A percentile compares a stretch with the other conserved stretches of the same genome.
Evolutionary conservation across 495 filamentous ascomycete genomes (phyloP).

Genomic region (Talaromyces nanjingensis): DNA sequence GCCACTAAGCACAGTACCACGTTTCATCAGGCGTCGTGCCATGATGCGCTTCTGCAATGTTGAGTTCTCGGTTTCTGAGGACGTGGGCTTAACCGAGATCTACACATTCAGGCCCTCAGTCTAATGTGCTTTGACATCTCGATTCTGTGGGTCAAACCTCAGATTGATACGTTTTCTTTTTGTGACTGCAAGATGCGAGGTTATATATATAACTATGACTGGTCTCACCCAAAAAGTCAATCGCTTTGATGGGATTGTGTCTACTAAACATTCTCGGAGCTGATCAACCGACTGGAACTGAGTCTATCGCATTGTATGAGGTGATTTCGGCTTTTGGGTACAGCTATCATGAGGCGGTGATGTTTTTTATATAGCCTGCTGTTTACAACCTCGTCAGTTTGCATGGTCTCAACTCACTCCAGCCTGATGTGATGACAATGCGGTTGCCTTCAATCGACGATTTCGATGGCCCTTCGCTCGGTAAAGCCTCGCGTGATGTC

Average conservation of each 20-base stretch:
- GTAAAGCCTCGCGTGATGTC: slow-evolving; percentile 6
- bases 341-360: not conserved
- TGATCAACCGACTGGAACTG: not conserved
- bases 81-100: not conserved
- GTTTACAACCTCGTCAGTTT: not conserved
- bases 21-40: not conserved
- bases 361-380: not conserved
- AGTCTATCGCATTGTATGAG: not conserved
- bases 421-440: slow-evolving; percentile 2
- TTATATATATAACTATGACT: not conserved
- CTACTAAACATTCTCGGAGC: not conserved
- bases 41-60: not conserved
- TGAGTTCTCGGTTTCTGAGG: not conserved
- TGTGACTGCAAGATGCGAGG: not conserved
- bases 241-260: not conserved
- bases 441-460: slow-evolving; percentile 8
- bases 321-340: not conserved
- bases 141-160: not conserved
- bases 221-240: not conserved
- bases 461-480: not conserved
- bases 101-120: not conserved
- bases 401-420: not conserved
- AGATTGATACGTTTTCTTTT: not conserved
- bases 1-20: not conserved
- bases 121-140: slow-evolving; percentile 2